A percentile compares a stretch with the other conserved stretches of the same genome.
phyloP scores from a whole-genome alignment of 2,329 filamentous ascomycete genomes.

The Gremmenia infestans region DNA sequence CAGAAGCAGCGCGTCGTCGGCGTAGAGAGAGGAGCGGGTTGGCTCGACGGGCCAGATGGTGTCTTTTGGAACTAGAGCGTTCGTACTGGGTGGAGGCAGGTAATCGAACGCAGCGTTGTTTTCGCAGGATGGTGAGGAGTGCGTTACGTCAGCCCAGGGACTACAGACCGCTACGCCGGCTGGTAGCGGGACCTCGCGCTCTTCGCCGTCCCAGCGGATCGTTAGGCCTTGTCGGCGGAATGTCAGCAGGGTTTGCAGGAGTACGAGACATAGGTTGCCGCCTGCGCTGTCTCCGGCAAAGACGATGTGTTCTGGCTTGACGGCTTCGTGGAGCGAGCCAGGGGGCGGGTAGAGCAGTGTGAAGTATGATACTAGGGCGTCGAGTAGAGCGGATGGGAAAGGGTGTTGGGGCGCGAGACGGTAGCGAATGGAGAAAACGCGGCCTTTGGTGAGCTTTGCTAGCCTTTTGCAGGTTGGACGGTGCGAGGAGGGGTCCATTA shows the following conservation, averaged over 20 bases:
- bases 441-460: conserved; percentile 61
- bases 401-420: conserved; percentile 68
- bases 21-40: conserved; percentile 50
- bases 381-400: conserved; percentile 70
- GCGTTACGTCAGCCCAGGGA: conserved; percentile 68
- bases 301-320: conserved; percentile 62
- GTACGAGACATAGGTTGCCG: conserved; percentile 61
- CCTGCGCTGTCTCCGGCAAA: conserved; percentile 70
- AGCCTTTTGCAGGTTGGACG: conserved; percentile 54
- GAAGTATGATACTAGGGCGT: conserved; percentile 68
- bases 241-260: conserved; percentile 66
- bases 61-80: conserved; percentile 37
- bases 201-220: conserved; percentile 56
- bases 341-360: conserved; percentile 64
- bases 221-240: conserved; percentile 43
- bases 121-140: conserved; percentile 53
- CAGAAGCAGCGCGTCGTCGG: conserved; percentile 46
- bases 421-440: conserved; percentile 60
- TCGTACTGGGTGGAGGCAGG: conserved; percentile 41
- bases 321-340: conserved; percentile 60
- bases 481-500: conserved; percentile 66
- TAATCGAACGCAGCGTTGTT: conserved; percentile 57
- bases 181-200: conserved; percentile 58
- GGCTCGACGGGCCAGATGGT: conserved; percentile 52
- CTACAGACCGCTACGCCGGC: conserved; percentile 58